Percentiles rank a stretch among this genome's conserved stretches.
Conservation (phyloP, 1,139 yeast genomes). For the Oligophagozyma castellii region DNA sequence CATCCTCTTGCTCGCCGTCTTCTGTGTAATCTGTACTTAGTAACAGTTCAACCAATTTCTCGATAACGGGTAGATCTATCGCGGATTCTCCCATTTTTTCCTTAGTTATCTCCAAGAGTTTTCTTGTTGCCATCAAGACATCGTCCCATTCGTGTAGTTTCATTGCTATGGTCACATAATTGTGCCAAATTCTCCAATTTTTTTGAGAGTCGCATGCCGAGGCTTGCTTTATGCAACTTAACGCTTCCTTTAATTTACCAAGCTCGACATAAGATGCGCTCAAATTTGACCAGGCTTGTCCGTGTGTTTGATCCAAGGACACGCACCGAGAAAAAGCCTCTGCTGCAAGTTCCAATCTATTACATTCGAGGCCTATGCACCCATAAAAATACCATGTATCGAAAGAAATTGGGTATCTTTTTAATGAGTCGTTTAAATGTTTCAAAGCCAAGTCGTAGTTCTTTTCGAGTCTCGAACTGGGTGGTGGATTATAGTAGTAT, state of each 20-base stretch:
- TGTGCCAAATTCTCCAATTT: conserved; percentile 89
- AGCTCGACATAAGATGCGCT: conserved; percentile 63
- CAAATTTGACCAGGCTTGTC: conserved; percentile 89
- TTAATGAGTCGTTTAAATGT: conserved; percentile 64
- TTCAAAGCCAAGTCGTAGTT: conserved; percentile 44
- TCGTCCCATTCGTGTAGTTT: conserved; percentile 79
- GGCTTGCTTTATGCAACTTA: conserved; percentile 71
- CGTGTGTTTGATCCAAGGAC: conserved; percentile 66
- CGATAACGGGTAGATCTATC: conserved; percentile 65
- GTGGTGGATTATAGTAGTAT: conserved; percentile 57
- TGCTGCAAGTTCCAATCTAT: conserved; percentile 65
- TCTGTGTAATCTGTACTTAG: conserved; percentile 38
- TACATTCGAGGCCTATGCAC: conserved; percentile 69
- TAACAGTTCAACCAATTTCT: conserved; percentile 55
- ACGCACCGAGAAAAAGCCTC: conserved; percentile 92
- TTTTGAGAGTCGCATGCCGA: conserved; percentile 53
- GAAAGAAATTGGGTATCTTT: conserved; percentile 60
- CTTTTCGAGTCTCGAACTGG: conserved; percentile 35
- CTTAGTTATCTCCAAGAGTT: conserved; percentile 43
- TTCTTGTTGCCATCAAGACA: conserved; percentile 58
- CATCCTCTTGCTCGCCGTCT: conserved; percentile 25
- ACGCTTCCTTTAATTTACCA: conserved; percentile 62
- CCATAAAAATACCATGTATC: conserved; percentile 93
- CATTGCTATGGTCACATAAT: conserved; percentile 69
- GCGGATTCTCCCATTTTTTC: conserved; percentile 45